Evolutionary conservation across 2,329 filamentous ascomycete species (phyloP).

Genomic region (Alternaria brassicicola): DNA sequence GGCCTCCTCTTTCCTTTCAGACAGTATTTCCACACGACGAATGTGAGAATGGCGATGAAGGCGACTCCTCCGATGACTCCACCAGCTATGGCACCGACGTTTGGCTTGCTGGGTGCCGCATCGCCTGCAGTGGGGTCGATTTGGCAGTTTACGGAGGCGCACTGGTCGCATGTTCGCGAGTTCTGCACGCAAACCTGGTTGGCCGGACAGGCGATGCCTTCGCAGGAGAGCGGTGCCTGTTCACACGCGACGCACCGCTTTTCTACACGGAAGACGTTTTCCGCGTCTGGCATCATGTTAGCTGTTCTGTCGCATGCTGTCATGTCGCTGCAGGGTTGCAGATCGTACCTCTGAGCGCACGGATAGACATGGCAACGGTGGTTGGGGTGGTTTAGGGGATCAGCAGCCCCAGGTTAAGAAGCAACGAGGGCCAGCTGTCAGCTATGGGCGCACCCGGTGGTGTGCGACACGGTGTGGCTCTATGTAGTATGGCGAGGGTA

Average conservation of each 20-base stretch:
- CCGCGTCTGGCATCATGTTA: slow-evolving; percentile 39
- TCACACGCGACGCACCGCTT: slow-evolving; percentile 66
- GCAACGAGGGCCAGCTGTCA: slow-evolving; percentile 16
- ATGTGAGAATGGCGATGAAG: slow-evolving; percentile 75
- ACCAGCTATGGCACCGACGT: slow-evolving; percentile 84
- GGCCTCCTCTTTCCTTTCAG: slow-evolving; percentile 79
- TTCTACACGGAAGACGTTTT: slow-evolving; percentile 55
- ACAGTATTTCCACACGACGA: slow-evolving; percentile 85
- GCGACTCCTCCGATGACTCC: slow-evolving; percentile 85
- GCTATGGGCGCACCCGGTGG: slow-evolving; percentile 11
- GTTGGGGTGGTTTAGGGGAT: slow-evolving; percentile 22
- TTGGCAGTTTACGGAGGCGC: slow-evolving; percentile 63
- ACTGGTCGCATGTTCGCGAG: slow-evolving; percentile 64
- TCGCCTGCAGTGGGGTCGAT: slow-evolving; percentile 45
- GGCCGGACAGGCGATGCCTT: slow-evolving; percentile 56
- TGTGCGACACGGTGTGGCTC: slow-evolving; percentile 7
- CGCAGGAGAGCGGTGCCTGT: slow-evolving; percentile 58
- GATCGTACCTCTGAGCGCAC: slow-evolving; percentile 22
- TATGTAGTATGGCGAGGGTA: not conserved
- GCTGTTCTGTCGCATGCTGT: slow-evolving; percentile 3
- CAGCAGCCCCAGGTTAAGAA: slow-evolving; percentile 14
- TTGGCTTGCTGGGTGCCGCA: slow-evolving; percentile 55
- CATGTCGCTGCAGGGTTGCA: not conserved
- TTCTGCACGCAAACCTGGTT: slow-evolving; percentile 66
- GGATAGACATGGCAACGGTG: slow-evolving; percentile 24